Evolutionary conservation across 306 rosid genomes (phyloP), one percentile per base, ranked within the genome.

Genomic region (Rosa lucieae): DNA sequence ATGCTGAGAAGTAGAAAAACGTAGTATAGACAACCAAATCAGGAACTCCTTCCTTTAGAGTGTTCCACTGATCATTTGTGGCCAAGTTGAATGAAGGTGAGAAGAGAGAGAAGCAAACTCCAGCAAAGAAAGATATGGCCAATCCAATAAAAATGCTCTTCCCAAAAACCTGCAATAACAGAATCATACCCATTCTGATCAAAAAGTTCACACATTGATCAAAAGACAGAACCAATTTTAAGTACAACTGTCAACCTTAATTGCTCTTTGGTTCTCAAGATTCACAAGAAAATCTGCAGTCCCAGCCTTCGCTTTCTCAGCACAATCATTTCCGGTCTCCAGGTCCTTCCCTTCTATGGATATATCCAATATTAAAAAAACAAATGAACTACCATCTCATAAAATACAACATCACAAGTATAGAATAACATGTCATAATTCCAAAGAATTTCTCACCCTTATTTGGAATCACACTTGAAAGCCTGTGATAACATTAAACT

Each of bases 11-110:
- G 73, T 95, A 90, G 85, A 95, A 95, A 82, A 95, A 95, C 70
- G 99, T 90, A 0, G 97, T 90, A 13, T 91, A 95, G 76, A 95
- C 98, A 48, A 74, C 85, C 88, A 95, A 81, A 84, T 87, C 94
- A 46, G 99, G 93, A 71, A 93, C 92, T 85, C 97, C 97, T 35
- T 88, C 56, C 40, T 87, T 81, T 40, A 95, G 76, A 32, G 91
- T 87, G 68, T 90, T 78, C 99, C 99, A 95, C 66, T 95, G 98
- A 67, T 95, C 99, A 83, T 95, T 95, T 76, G 99, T 92, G 70
- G 99, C 98, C 75, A 95, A 70, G 76, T 95, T 95, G 89, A 95
- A 90, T 78, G 97, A 94, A 10, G 99, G 99, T 40, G 99, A 95
- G 86, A 95, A 95, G 67, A 95, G 63, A 43, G 99, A 95, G 78